A percentile compares a stretch with the other conserved stretches of the same genome.
Evolutionary conservation across 169 alveolate species (phyloP).

Genomic region (Plasmodium ovale): DNA sequence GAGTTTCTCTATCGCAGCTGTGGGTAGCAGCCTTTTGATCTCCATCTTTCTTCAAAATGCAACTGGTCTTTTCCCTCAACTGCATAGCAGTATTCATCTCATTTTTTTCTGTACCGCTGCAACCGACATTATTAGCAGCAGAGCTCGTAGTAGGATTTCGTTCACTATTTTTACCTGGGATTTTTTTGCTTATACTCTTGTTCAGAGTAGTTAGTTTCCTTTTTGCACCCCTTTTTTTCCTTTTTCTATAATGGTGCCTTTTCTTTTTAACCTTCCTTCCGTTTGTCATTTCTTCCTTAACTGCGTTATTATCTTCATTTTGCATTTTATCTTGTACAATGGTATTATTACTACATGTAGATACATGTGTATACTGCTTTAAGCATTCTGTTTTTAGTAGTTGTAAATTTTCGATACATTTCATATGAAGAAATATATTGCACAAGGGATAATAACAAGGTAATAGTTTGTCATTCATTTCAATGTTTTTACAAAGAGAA

Average conservation of each 20-base stretch:
- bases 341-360: background rate
- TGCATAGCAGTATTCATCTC: background rate
- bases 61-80: background rate
- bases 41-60: too few relatives aligned
- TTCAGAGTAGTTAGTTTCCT: background rate
- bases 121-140: background rate
- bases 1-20: too few relatives aligned
- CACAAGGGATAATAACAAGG: constrained; percentile 78
- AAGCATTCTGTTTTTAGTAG: constrained; percentile 14
- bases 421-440: constrained; percentile 57
- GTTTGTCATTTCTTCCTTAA: background rate
- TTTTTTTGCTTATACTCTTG: constrained; percentile 1
- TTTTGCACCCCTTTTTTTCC: background rate
- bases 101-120: background rate
- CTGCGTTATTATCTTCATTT: background rate
- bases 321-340: background rate
- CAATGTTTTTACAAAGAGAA: constrained; percentile 46
- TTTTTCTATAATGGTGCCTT: background rate
- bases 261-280: background rate
- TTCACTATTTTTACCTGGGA: background rate
- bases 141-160: background rate
- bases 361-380: constrained; percentile 4
- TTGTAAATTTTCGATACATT: constrained; percentile 46
- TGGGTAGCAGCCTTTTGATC: too few relatives aligned
- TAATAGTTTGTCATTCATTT: constrained; percentile 22